phyloP scores from a whole-genome alignment of 2,329 filamentous ascomycete species.

The Zasmidium citrigriseum region DNA sequence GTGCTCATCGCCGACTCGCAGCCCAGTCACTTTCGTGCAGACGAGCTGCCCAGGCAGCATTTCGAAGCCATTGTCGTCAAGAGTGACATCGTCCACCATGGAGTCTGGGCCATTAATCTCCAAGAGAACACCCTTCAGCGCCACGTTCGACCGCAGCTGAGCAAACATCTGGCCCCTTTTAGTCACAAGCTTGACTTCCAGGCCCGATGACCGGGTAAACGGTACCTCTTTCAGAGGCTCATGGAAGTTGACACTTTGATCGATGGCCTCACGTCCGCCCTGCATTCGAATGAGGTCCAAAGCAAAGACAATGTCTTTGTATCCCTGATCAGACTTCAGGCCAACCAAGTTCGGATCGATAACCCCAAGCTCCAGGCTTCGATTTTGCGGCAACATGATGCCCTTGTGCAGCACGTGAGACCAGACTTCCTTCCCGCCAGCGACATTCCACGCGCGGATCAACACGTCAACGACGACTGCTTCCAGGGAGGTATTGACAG shows the following conservation, averaged over 20 bases:
- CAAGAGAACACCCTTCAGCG: neutral
- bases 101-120: neutral
- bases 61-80: neutral
- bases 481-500: neutral
- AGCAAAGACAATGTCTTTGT: neutral
- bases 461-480: neutral
- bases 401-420: neutral
- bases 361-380: neutral
- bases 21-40: neutral
- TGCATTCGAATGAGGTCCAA: neutral
- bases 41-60: neutral
- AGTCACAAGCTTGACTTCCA: neutral
- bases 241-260: conserved; percentile 1
- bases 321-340: neutral
- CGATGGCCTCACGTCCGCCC: neutral
- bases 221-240: conserved; percentile 1
- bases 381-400: neutral
- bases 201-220: neutral
- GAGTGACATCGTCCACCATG: neutral
- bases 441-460: neutral
- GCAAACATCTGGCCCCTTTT: neutral
- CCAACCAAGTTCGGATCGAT: neutral
- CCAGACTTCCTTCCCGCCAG: neutral
- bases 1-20: neutral
- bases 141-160: neutral